A percentile compares a stretch with the other conserved stretches of the same genome.
Evolutionary conservation across 225 moss, liverwort and hornwort species (phyloP).

Genomic region (Ulota crispa): DNA sequence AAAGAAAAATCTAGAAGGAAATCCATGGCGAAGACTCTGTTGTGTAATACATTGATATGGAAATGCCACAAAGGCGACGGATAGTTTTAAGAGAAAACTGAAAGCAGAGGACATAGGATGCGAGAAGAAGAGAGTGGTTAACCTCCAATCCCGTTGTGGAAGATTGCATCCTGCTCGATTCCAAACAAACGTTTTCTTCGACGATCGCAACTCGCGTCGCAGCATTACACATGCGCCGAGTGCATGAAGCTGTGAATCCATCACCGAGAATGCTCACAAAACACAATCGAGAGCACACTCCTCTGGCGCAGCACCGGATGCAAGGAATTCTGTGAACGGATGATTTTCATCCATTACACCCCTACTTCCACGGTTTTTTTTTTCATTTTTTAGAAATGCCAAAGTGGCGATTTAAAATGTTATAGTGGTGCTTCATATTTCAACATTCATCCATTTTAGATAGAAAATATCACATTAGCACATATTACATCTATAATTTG

Average conservation of each 20-base stretch:
- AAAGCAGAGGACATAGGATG: neutral
- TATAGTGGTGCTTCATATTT: too few species aligned
- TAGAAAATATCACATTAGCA: too few species aligned
- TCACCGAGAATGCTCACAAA: neutral
- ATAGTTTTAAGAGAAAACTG: neutral
- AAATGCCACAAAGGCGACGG: neutral
- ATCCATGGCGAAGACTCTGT: neutral
- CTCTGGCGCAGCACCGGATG: neutral
- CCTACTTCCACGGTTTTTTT: too few species aligned
- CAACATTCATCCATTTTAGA: too few species aligned
- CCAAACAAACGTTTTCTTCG: neutral
- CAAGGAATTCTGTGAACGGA: neutral
- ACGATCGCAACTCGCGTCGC: neutral
- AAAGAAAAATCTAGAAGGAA: neutral
- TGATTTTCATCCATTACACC: neutral
- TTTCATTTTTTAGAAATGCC: too few species aligned
- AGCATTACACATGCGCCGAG: neutral
- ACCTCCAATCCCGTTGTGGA: neutral
- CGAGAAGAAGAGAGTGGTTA: neutral
- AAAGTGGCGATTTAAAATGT: too few species aligned
- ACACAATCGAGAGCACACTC: neutral
- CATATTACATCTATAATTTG: too few species aligned
- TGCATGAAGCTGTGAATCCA: neutral
- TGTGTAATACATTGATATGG: neutral
- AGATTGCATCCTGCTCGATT: constrained; percentile 11